phyloP scores from a whole-genome alignment of 106 monocot genomes.

The Dendrobium chrysotoxum region DNA sequence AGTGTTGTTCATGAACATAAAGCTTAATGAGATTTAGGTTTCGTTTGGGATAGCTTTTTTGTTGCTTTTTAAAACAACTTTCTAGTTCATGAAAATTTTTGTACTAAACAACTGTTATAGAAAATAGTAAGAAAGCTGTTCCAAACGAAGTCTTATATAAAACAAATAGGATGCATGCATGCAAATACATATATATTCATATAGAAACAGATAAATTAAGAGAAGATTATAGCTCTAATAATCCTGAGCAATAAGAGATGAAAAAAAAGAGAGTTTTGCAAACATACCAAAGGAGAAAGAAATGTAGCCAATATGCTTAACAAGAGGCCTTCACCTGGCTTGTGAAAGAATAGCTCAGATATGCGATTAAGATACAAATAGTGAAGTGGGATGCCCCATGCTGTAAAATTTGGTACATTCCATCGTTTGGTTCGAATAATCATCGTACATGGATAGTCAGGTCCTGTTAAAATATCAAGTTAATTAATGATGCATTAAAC shows the following conservation, averaged over 20 bases:
- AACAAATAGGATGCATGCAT: too few relatives aligned
- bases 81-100: too few relatives aligned
- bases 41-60: too few relatives aligned
- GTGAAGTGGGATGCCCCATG: conserved; percentile 34
- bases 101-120: too few relatives aligned
- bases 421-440: conserved; percentile 42
- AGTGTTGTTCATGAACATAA: too few relatives aligned
- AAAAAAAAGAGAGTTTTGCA: not conserved
- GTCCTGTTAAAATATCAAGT: conserved; percentile 23
- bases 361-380: conserved; percentile 49
- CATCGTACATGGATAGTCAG: conserved; percentile 30
- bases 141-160: too few relatives aligned
- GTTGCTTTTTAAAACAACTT: too few relatives aligned
- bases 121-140: too few relatives aligned
- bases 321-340: conserved; percentile 61
- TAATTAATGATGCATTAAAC: not conserved
- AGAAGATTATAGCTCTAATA: too few relatives aligned
- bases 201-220: too few relatives aligned
- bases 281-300: conserved; percentile 50
- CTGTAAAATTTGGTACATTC: conserved; percentile 25
- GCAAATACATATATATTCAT: too few relatives aligned
- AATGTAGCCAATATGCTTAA: conserved; percentile 39
- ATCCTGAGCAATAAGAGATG: not conserved
- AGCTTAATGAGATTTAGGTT: too few relatives aligned
- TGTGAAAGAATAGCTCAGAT: conserved; percentile 55